A percentile compares a stretch with the other conserved stretches of the same genome.
phyloP scores from a whole-genome alignment of 345 rosid species.

The Eutrema heterophyllum region DNA sequence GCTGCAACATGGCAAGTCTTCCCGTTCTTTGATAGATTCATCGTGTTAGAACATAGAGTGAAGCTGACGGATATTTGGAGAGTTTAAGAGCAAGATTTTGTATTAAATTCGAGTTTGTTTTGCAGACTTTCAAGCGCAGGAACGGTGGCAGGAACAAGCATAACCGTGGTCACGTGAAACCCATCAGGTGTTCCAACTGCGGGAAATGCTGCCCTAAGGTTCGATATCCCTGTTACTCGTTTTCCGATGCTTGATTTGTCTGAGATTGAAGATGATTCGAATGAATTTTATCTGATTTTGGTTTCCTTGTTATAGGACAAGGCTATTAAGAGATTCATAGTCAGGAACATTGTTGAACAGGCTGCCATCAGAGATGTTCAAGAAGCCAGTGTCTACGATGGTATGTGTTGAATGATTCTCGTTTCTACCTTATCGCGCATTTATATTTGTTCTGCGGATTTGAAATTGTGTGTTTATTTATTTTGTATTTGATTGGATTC shows the following conservation, averaged over 20 bases:
- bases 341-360: constrained; percentile 90
- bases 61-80: not conserved
- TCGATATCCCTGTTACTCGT: not conserved
- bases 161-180: constrained; percentile 87
- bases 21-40: not conserved
- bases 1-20: constrained; percentile 22
- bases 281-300: not conserved
- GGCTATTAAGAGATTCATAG: constrained; percentile 80
- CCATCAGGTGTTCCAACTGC: constrained; percentile 90
- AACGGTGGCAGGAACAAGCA: constrained; percentile 97
- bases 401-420: constrained; percentile 25
- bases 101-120: not conserved
- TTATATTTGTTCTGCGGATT: not conserved
- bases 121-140: constrained; percentile 85
- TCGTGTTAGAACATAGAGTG: not conserved
- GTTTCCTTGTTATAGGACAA: constrained; percentile 44
- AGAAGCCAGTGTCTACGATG: constrained; percentile 76
- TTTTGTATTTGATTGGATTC: not conserved
- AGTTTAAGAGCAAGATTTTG: not conserved
- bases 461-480: not conserved
- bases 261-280: not conserved
- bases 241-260: not conserved
- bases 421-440: not conserved
- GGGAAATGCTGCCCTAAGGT: constrained; percentile 97
- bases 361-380: constrained; percentile 93